phyloP scores from a whole-genome alignment of 768 basidiomycete species.

The Boletus rubropictus region DNA sequence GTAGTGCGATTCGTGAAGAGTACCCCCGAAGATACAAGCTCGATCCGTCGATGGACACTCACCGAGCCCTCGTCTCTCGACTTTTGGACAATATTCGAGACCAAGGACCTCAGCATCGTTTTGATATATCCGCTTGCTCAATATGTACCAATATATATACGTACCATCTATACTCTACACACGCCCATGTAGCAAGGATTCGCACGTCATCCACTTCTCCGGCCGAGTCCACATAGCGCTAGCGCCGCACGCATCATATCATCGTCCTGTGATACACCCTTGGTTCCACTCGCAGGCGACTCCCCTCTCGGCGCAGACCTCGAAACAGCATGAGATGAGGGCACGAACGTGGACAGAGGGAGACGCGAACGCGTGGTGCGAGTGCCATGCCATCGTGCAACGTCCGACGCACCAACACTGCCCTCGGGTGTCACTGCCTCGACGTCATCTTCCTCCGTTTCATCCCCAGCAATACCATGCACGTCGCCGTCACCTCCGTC shows the following conservation, averaged over 20 bases:
- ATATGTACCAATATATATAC: slow-evolving; percentile 9
- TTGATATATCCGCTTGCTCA: background rate
- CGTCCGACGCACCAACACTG: slow-evolving; percentile 40
- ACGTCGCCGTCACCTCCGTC: background rate
- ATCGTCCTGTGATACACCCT: slow-evolving; percentile 41
- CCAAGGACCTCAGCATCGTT: too few species aligned
- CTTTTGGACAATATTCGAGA: too few species aligned
- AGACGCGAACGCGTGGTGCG: background rate
- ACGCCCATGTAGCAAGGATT: background rate
- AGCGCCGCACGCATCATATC: slow-evolving; percentile 69
- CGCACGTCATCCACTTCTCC: slow-evolving; percentile 15
- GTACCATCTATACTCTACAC: slow-evolving; percentile 2
- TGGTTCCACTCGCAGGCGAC: slow-evolving; percentile 1
- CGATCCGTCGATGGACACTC: too few species aligned
- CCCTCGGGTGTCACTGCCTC: slow-evolving; percentile 63
- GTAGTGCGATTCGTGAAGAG: background rate
- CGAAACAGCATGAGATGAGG: background rate
- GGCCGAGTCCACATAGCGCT: slow-evolving; percentile 53
- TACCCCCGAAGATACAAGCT: too few species aligned
- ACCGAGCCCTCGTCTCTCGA: too few species aligned
- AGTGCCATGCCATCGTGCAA: slow-evolving; percentile 32
- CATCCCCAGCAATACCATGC: slow-evolving; percentile 26
- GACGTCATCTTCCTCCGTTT: slow-evolving; percentile 58
- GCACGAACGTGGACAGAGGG: background rate
- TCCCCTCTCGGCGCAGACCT: background rate